Evolutionary conservation across 306 rosid genomes (phyloP).

Genomic region (Abrus pulchellus): DNA sequence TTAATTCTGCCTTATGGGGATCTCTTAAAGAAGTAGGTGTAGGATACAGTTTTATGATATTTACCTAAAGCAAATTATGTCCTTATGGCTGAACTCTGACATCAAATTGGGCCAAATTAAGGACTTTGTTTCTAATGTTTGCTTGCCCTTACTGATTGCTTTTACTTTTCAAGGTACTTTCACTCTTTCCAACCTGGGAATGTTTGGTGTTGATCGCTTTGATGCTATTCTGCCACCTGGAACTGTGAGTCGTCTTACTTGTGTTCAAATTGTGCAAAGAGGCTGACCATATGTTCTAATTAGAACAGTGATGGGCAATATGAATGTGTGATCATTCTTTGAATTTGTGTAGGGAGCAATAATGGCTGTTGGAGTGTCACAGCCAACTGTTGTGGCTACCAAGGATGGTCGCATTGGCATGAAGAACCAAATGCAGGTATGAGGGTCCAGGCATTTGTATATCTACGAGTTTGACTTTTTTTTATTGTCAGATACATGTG

Average conservation of each 20-base stretch:
- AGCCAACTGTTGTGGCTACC: constrained; percentile 80
- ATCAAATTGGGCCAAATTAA: not conserved
- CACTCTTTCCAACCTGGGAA: constrained; percentile 94
- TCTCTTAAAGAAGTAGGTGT: constrained; percentile 24
- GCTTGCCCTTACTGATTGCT: constrained; percentile 10
- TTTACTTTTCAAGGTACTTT: constrained; percentile 75
- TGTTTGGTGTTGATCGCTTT: constrained; percentile 98
- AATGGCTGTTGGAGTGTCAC: constrained; percentile 96
- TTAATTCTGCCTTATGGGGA: constrained; percentile 15
- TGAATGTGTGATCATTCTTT: constrained; percentile 32
- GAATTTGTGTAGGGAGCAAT: constrained; percentile 84
- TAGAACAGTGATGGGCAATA: not conserved
- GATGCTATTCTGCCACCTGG: constrained; percentile 99
- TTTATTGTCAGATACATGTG: constrained; percentile 23
- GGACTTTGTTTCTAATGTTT: constrained; percentile 34
- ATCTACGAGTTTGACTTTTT: constrained; percentile 1
- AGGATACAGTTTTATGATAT: constrained; percentile 19
- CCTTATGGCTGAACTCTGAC: constrained; percentile 22
- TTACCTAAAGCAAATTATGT: constrained; percentile 1
- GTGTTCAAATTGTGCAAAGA: constrained; percentile 22
- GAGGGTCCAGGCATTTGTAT: constrained; percentile 22
- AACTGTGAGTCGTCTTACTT: constrained; percentile 66
- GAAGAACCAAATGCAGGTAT: constrained; percentile 98
- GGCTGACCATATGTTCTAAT: constrained; percentile 24
- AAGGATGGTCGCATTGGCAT: constrained; percentile 93